phyloP scores from a whole-genome alignment of 768 basidiomycete genomes.

The Leccinum pellstonianum region DNA sequence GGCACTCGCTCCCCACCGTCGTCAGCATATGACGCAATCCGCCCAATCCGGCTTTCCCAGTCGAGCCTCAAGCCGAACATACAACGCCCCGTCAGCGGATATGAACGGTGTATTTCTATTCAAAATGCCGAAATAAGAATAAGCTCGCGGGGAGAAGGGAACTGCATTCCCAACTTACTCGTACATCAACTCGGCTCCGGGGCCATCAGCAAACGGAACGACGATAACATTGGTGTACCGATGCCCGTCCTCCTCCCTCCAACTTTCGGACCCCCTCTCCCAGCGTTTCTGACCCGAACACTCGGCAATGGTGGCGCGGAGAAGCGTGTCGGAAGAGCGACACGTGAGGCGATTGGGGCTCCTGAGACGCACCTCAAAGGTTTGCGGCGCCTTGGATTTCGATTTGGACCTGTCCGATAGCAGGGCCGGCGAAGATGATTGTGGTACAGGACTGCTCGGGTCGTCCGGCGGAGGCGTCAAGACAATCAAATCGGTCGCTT shows the following conservation, averaged over 20 bases:
- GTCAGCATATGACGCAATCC: slow-evolving; percentile 48
- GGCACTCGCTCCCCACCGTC: too few species aligned
- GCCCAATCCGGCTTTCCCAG: slow-evolving; percentile 36
- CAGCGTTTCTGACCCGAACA: neutral
- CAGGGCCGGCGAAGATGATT: neutral
- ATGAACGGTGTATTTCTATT: slow-evolving; percentile 47
- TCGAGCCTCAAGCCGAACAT: slow-evolving; percentile 45
- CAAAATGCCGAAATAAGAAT: slow-evolving; percentile 1
- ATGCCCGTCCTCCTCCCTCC: slow-evolving; percentile 6
- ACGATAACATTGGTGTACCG: slow-evolving; percentile 32
- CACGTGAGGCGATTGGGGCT: slow-evolving; percentile 22
- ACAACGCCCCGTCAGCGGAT: slow-evolving; percentile 43
- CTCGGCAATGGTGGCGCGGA: slow-evolving; percentile 4
- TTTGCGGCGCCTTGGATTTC: slow-evolving; percentile 4
- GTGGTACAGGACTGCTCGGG: neutral
- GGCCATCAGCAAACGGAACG: slow-evolving; percentile 39
- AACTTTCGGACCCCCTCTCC: slow-evolving; percentile 13
- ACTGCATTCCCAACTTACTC: slow-evolving; percentile 41
- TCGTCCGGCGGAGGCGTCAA: slow-evolving; percentile 4
- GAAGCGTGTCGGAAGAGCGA: slow-evolving; percentile 16
- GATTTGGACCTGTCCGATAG: slow-evolving; percentile 1
- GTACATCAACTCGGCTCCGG: slow-evolving; percentile 49
- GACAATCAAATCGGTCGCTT: slow-evolving; percentile 8
- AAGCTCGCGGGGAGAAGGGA: neutral
- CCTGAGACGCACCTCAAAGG: slow-evolving; percentile 34